phyloP scores from a whole-genome alignment of 805 yeast genomes.

The Suhomyces faveliae region DNA sequence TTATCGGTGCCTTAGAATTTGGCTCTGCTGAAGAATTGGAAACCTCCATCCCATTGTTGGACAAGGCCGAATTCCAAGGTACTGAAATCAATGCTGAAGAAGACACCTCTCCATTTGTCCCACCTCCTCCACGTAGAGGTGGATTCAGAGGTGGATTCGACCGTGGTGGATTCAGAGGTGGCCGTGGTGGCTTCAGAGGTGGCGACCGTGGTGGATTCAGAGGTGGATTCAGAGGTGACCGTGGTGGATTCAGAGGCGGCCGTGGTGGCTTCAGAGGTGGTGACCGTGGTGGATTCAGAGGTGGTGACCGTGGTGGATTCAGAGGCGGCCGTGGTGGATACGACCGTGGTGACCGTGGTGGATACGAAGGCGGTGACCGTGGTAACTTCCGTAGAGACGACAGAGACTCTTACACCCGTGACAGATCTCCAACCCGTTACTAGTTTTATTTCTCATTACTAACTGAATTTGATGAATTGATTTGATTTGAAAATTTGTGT shows the following conservation, averaged over 20 bases:
- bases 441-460: slow-evolving; percentile 22
- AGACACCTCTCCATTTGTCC: slow-evolving; percentile 63
- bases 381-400: slow-evolving; percentile 50
- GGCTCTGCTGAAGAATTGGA: slow-evolving; percentile 69
- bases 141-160: slow-evolving; percentile 33
- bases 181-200: slow-evolving; percentile 38
- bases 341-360: slow-evolving; percentile 30
- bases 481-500: slow-evolving; percentile 6
- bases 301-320: slow-evolving; percentile 44
- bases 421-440: slow-evolving; percentile 76
- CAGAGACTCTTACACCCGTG: slow-evolving; percentile 44
- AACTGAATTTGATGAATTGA: not conserved
- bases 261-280: slow-evolving; percentile 26
- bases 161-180: slow-evolving; percentile 50
- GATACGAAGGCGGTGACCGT: slow-evolving; percentile 34
- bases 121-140: slow-evolving; percentile 48
- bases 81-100: slow-evolving; percentile 70
- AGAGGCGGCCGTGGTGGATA: slow-evolving; percentile 29
- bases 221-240: slow-evolving; percentile 34
- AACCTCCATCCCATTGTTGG: slow-evolving; percentile 70
- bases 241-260: slow-evolving; percentile 36
- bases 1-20: slow-evolving; percentile 54
- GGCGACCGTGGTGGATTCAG: slow-evolving; percentile 35
- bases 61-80: slow-evolving; percentile 71
- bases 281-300: slow-evolving; percentile 28